Evolutionary conservation across 176 grass and related monocot species (phyloP).

Genomic region (Ensete glaucum): DNA sequence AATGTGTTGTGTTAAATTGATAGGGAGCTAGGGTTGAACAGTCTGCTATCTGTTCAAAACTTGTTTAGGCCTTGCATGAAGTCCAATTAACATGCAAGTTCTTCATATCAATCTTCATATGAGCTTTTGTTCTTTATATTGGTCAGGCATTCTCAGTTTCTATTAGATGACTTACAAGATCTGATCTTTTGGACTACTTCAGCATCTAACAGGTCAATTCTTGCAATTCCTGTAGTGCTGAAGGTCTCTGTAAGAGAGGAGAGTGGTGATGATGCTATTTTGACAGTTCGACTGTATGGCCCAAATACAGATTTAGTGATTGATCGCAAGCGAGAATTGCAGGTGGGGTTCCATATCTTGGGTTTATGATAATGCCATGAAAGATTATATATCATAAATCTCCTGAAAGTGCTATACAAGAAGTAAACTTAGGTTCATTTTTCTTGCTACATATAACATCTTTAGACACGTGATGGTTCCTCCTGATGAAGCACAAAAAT

Average conservation of each 20-base stretch:
- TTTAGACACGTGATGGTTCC: too few species aligned
- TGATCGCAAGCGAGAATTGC: constrained; percentile 78
- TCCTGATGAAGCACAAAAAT: background rate
- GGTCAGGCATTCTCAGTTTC: background rate
- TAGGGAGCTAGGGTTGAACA: background rate
- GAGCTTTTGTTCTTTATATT: background rate
- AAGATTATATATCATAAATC: background rate
- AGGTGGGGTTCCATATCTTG: constrained; percentile 34
- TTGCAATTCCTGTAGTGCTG: constrained; percentile 47
- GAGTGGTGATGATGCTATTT: constrained; percentile 25
- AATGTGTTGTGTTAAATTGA: background rate
- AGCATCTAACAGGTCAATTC: constrained; percentile 3
- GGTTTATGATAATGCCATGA: background rate
- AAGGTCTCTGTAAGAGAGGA: constrained; percentile 65
- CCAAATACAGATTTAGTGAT: constrained; percentile 93
- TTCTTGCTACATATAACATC: background rate
- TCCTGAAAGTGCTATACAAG: too few species aligned
- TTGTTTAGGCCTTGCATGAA: background rate
- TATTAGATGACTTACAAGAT: background rate
- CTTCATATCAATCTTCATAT: background rate
- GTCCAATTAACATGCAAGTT: background rate
- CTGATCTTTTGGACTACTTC: background rate
- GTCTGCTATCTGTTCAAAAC: background rate
- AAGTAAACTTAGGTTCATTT: too few species aligned
- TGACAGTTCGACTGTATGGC: constrained; percentile 87